Percentiles rank a stretch among this genome's conserved stretches.
Evolutionary conservation across 805 yeast genomes (phyloP).

Genomic region (Myxozyma sirexii): DNA sequence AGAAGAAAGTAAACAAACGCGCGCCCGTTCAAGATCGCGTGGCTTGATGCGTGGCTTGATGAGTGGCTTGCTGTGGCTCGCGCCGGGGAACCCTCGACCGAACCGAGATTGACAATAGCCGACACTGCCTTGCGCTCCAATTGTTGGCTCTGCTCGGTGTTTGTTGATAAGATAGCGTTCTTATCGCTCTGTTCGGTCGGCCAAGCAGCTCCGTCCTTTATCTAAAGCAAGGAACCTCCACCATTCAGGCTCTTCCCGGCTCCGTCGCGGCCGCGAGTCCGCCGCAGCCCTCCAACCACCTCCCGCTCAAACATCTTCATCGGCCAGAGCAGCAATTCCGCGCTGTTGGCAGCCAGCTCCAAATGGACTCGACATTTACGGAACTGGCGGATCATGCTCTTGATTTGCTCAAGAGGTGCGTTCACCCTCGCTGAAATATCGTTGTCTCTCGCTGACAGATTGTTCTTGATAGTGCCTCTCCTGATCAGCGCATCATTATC

Average conservation of each 20-base stretch:
- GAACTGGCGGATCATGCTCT: constrained; percentile 23
- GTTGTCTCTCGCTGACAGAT: background rate
- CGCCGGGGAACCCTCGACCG: constrained; percentile 15
- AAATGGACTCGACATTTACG: constrained; percentile 23
- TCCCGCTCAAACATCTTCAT: too few species aligned
- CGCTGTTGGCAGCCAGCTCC: background rate
- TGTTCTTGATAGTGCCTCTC: constrained; percentile 11
- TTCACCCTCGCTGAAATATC: background rate
- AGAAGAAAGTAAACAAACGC: background rate
- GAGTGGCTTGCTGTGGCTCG: constrained; percentile 2
- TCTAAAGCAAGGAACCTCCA: background rate
- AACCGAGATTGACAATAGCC: background rate
- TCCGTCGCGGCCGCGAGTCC: constrained; percentile 6
- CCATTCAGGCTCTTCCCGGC: background rate
- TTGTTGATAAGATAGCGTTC: background rate
- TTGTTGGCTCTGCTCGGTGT: background rate
- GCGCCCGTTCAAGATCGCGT: background rate
- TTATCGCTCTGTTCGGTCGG: background rate
- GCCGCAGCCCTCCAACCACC: background rate
- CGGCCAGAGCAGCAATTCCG: too few species aligned
- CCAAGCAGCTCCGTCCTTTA: background rate
- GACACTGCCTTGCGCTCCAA: too few species aligned
- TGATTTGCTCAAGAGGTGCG: constrained; percentile 19
- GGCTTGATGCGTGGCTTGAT: background rate
- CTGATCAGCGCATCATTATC: constrained; percentile 22